phyloP scores from a whole-genome alignment of 148 eudicot species.

The Silene latifolia region DNA sequence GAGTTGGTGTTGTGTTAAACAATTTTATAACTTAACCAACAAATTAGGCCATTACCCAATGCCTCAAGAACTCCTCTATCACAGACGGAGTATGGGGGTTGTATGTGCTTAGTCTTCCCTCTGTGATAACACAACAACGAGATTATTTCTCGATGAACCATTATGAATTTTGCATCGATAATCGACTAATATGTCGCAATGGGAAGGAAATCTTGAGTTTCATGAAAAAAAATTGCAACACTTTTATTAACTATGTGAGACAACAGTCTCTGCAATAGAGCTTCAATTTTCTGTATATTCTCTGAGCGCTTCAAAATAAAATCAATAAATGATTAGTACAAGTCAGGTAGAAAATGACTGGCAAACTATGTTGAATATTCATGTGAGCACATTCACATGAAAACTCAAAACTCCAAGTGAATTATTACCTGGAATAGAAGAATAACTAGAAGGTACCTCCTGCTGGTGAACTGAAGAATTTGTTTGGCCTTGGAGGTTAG shows the following conservation, averaged over 20 bases:
- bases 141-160: no score
- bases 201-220: no score
- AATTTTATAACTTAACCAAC: no score
- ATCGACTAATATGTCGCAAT: no score
- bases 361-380: conserved; percentile 10
- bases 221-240: background rate
- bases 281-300: conserved; percentile 1
- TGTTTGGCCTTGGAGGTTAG: conserved; percentile 47
- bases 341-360: conserved; percentile 7
- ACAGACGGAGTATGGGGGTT: no score
- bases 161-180: no score
- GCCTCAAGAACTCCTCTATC: no score
- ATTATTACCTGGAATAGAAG: conserved; percentile 92
- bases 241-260: background rate
- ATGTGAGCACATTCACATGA: conserved; percentile 40
- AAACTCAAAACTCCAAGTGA: conserved; percentile 45
- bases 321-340: conserved; percentile 7
- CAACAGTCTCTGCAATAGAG: background rate
- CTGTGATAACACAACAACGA: no score
- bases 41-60: no score
- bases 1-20: no score
- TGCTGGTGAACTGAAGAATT: conserved; percentile 77
- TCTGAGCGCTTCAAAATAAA: conserved; percentile 4
- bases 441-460: conserved; percentile 99
- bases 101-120: no score